Evolutionary conservation across 164 flowering plant genomes (phyloP), one percentile per base, ranked within the genome.

Genomic region (Pachysandra terminalis): DNA sequence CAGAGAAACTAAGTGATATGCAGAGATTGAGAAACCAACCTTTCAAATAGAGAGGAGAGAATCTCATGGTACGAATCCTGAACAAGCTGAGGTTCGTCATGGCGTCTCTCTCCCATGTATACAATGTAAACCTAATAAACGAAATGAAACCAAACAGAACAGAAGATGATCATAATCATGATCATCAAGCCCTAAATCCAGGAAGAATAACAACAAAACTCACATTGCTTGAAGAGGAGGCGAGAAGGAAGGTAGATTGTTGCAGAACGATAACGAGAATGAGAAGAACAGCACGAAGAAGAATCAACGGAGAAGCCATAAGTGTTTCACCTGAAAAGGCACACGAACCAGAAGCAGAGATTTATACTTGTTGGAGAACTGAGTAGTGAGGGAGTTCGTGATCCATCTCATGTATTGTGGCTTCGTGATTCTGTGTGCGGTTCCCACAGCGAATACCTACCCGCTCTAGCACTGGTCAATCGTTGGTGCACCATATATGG

Each of bases 61-160:
- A 84, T 56, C 48, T 68, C 67, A 64, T 78, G 80, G 67, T 84
- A 82, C 5, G 73, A 75, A 12, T 77, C 79, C 60, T 77, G 71
- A 41, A 74, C 61, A 19, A 73, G 73, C 41, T 79, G 61, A 24
- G 81, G 73, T 56, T 80, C 74, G 27, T 74, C 70, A 49, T 74
- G 58, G 37, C 28, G 55, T 64, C 60, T 79, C 28, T 70, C 81
- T 24, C 80, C 84, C 85, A 82, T 71, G 53, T 79, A 80, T 67
- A 80, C 82, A 74, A 80, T 79, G 71, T 82, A 66, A 73, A 77
- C 84, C 84, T 82, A 64, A 12, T 40, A 59, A 73, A 28, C 24
- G 19, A 49, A 25, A 32, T 40, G 25, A 56, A 60, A 9, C 37
- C 21, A 40, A 55, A 71, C 61, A 54, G 52, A 5, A 64, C 40